Base-by-base conservation (phyloP, 2,329 filamentous ascomycete species). In the Fusarium sp. region DNA sequence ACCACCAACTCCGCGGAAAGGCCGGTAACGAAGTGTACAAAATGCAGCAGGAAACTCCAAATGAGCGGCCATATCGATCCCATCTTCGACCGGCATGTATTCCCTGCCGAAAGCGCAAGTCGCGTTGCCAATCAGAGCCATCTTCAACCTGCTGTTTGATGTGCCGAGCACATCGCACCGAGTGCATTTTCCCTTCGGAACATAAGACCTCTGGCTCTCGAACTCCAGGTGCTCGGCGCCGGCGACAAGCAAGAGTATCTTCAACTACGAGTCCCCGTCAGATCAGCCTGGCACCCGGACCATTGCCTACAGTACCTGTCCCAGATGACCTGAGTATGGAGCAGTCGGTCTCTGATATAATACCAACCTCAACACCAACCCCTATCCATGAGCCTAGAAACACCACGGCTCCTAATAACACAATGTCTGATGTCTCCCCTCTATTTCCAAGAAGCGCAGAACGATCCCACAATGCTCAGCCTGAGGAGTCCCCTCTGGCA, bases 81-180 rank as follows among this genome's bases (percentile, higher is more conserved):
- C 87, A 89, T 76, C 83, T 87, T 62, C 83, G 85, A 37, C 86
- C 87, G 48, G 87, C 87, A 11, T 90, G 88, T 76, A 78, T 86
- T 51, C 78, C 86, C 15, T 90, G 88, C 71, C 82, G 88, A 52
- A 83, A 83, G 61, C 83, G 88, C 61, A 89, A 89, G 74, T 87
- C 86, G 4, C 81, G 88, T 66, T 90, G 88, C 72, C 87, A 86
- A 18, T 83, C 87, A 27, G 86, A 88, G 69, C 76, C 84, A 15
- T 80, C 82, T 6, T 81, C 83, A 3, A 33, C 27, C n/a, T 27
- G 77, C 10, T 90, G 87, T 69, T 76, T 88, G 11, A 81, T 88
- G 72, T 90, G 87, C 74, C 83, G 83, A 37, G 83, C 86, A 20
- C 85, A 88, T 68, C 82, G 83, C 11, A 87, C 85, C 7, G 83